Conservation (phyloP, 108 stramenopile species). For the Seminavis robusta region DNA sequence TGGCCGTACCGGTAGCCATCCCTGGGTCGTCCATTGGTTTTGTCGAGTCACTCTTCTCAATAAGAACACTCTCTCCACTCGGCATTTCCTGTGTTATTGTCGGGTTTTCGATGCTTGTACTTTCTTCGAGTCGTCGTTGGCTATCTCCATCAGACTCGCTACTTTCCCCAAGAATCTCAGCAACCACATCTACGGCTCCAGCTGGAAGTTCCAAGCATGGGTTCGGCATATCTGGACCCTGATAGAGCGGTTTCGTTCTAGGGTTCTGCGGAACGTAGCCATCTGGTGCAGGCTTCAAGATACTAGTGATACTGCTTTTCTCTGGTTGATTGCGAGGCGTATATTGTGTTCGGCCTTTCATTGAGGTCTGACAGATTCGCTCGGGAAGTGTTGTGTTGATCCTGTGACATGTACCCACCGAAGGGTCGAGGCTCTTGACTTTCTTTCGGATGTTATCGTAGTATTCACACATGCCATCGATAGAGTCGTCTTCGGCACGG, state of each 20-base stretch:
- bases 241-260: conserved; percentile 30
- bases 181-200: conserved; percentile 56
- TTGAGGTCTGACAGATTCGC: conserved; percentile 27
- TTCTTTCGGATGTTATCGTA: conserved; percentile 38
- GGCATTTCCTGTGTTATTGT: neutral
- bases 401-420: conserved; percentile 10
- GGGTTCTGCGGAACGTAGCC: conserved; percentile 35
- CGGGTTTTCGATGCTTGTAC: no score
- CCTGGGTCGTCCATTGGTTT: neutral
- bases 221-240: conserved; percentile 51
- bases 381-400: conserved; percentile 22
- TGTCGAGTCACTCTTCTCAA: no score
- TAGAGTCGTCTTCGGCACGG: conserved; percentile 12
- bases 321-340: conserved; percentile 65
- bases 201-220: conserved; percentile 40
- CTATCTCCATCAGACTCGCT: no score
- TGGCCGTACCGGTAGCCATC: neutral
- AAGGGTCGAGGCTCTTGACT: conserved; percentile 2
- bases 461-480: conserved; percentile 47
- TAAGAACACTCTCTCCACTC: no score
- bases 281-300: conserved; percentile 41
- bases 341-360: conserved; percentile 73
- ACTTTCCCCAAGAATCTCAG: conserved; percentile 37
- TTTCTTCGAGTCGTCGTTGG: conserved; percentile 17
- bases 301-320: conserved; percentile 41